phyloP scores from a whole-genome alignment of 148 eudicot genomes.

The Camellia sinensis region DNA sequence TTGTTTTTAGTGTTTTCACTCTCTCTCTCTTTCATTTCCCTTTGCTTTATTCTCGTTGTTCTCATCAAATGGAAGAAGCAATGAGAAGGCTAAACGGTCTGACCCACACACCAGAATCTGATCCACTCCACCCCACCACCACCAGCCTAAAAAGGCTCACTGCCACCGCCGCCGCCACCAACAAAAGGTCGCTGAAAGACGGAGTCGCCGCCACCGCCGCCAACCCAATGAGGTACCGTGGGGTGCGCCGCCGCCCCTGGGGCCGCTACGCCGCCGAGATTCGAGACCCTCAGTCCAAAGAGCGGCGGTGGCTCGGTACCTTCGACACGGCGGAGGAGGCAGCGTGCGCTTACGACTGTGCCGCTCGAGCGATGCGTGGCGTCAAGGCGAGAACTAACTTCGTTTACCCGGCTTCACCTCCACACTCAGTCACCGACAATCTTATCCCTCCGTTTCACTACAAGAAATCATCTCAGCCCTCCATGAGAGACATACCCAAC shows the following conservation, averaged over 20 bases:
- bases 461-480: conserved; percentile 31
- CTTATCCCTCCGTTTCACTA: conserved; percentile 14
- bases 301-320: conserved; percentile 80
- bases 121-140: conserved; percentile 10
- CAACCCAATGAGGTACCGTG: conserved; percentile 51
- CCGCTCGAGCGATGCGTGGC: conserved; percentile 81
- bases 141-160: conserved; percentile 16
- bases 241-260: conserved; percentile 85
- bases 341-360: conserved; percentile 73
- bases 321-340: conserved; percentile 87
- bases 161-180: conserved; percentile 20
- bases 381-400: conserved; percentile 67
- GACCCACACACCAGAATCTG: conserved; percentile 11
- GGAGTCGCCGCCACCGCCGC: neutral
- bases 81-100: conserved; percentile 34
- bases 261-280: conserved; percentile 88
- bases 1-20: neutral
- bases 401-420: conserved; percentile 33
- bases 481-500: neutral
- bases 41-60: neutral
- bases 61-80: conserved; percentile 41
- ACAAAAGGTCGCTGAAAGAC: conserved; percentile 33
- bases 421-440: neutral
- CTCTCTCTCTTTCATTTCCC: neutral
- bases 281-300: conserved; percentile 71